Conservation (phyloP, 2,329 filamentous ascomycete genomes). For the Chrysosporium keratinophilum region DNA sequence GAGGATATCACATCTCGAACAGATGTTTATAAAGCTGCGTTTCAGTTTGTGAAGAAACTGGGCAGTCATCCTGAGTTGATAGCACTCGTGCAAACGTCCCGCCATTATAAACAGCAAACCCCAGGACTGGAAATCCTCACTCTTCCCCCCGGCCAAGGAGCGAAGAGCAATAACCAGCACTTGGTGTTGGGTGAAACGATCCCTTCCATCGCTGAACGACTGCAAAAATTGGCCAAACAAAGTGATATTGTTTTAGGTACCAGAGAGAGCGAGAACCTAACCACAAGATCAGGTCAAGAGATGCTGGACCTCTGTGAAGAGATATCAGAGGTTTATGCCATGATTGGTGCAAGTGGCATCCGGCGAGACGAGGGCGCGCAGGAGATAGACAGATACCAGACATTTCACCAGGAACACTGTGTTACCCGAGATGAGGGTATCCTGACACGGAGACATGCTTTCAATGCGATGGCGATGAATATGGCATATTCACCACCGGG, state of each 20-base stretch:
- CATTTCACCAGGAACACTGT: slow-evolving; percentile 28
- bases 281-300: slow-evolving; percentile 19
- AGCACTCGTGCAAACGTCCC: slow-evolving; percentile 26
- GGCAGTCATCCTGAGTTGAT: slow-evolving; percentile 25
- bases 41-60: slow-evolving; percentile 34
- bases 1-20: slow-evolving; percentile 27
- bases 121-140: slow-evolving; percentile 29
- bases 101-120: slow-evolving; percentile 25
- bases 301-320: slow-evolving; percentile 28
- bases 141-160: background rate
- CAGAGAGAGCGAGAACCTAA: slow-evolving; percentile 19
- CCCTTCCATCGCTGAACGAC: slow-evolving; percentile 14
- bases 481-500: slow-evolving; percentile 21
- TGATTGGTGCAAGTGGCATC: slow-evolving; percentile 15
- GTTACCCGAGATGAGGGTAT: slow-evolving; percentile 33
- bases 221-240: slow-evolving; percentile 25
- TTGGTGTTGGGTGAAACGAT: slow-evolving; percentile 14
- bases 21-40: slow-evolving; percentile 30
- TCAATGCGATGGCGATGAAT: slow-evolving; percentile 6
- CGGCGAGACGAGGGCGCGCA: slow-evolving; percentile 6
- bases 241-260: slow-evolving; percentile 26
- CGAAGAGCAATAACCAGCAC: background rate
- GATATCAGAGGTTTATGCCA: slow-evolving; percentile 24
- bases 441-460: slow-evolving; percentile 22
- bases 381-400: slow-evolving; percentile 18